Evolutionary conservation across 371 early-diverging fungal genomes (phyloP).

Genomic region (Chytridiales sp.): DNA sequence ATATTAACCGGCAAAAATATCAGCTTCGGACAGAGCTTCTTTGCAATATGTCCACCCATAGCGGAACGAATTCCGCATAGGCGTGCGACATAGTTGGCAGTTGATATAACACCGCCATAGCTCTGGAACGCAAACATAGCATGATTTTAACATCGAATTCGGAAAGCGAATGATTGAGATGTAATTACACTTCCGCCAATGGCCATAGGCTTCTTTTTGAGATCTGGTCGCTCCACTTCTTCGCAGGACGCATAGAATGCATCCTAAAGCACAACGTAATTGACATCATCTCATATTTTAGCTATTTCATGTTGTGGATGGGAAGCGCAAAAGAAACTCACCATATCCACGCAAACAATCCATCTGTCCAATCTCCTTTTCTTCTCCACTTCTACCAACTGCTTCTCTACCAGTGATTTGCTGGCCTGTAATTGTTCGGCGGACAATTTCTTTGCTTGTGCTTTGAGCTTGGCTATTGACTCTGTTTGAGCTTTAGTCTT

Average conservation of each 20-base stretch:
- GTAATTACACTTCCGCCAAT: constrained; percentile 50
- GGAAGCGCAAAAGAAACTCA: constrained; percentile 5
- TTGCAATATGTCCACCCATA: constrained; percentile 63
- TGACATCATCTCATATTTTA: neutral
- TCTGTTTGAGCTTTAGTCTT: constrained; percentile 49
- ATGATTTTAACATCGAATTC: constrained; percentile 19
- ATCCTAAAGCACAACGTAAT: constrained; percentile 13
- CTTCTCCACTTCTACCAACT: constrained; percentile 45
- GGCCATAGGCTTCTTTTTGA: constrained; percentile 60
- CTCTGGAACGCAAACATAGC: no score
- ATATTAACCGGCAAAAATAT: constrained; percentile 55
- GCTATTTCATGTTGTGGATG: no score
- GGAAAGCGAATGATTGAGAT: neutral
- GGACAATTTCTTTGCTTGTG: constrained; percentile 49
- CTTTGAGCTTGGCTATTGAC: constrained; percentile 48
- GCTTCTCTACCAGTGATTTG: constrained; percentile 42
- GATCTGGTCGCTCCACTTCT: constrained; percentile 60
- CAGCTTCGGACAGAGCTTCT: constrained; percentile 63
- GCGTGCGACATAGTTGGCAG: constrained; percentile 63
- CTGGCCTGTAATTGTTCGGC: constrained; percentile 29
- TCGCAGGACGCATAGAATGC: constrained; percentile 75
- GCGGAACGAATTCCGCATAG: constrained; percentile 68
- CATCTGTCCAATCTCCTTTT: constrained; percentile 47
- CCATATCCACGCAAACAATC: constrained; percentile 71
- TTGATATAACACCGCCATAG: constrained; percentile 55